phyloP scores from a whole-genome alignment of 2,329 filamentous ascomycete genomes.

The Penicillium psychrosexuale region DNA sequence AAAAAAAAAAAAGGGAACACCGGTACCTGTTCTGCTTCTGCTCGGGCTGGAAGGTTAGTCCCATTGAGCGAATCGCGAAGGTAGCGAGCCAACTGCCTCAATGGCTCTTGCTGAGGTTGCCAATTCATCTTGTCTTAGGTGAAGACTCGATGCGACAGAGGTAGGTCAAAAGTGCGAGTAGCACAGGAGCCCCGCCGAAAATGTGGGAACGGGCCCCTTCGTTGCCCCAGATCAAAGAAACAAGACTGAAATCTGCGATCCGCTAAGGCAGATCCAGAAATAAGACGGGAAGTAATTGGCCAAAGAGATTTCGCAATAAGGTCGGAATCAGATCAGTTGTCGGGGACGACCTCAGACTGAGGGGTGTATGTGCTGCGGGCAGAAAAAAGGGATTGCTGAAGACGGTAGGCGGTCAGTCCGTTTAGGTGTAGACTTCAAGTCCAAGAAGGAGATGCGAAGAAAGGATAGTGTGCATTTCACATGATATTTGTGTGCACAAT shows the following conservation, averaged over 20 bases:
- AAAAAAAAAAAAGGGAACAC: constrained; percentile 10
- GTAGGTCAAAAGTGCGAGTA: constrained; percentile 23
- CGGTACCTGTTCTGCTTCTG: constrained; percentile 77
- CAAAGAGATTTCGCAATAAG: background rate
- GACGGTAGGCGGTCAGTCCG: constrained; percentile 1
- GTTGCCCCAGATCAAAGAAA: constrained; percentile 15
- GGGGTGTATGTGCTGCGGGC: constrained; percentile 7
- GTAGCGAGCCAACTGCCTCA: constrained; percentile 84
- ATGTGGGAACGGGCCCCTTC: constrained; percentile 26
- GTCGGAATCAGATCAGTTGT: background rate
- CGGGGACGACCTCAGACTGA: constrained; percentile 3
- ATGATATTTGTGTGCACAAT: background rate
- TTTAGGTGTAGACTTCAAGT: background rate
- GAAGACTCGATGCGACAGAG: constrained; percentile 19
- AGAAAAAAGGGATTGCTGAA: constrained; percentile 7
- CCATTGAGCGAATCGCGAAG: constrained; percentile 89
- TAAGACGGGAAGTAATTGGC: constrained; percentile 1
- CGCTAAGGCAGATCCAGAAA: constrained; percentile 2
- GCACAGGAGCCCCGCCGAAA: constrained; percentile 28
- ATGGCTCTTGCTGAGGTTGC: constrained; percentile 83
- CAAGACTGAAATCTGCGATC: constrained; percentile 7
- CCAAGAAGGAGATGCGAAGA: background rate
- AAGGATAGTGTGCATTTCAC: background rate
- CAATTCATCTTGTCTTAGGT: constrained; percentile 66
- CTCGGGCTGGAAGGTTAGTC: constrained; percentile 71